Conservation (phyloP, 495 filamentous ascomycete genomes). For the Talaromyces trachyspermus region DNA sequence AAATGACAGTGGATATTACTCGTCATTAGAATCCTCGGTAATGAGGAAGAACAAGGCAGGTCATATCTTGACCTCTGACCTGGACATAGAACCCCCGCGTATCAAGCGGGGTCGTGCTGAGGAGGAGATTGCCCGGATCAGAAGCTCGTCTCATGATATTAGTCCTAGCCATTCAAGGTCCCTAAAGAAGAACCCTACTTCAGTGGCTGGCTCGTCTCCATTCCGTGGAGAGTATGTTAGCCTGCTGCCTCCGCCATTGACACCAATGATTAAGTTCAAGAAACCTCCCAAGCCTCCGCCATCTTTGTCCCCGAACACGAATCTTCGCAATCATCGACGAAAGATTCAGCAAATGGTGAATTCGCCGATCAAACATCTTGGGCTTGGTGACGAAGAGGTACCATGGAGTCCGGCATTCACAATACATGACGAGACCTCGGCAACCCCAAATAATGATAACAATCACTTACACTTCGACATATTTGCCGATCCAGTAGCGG, state of each 20-base stretch:
- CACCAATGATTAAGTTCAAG: slow-evolving; percentile 80
- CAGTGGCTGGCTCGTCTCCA: slow-evolving; percentile 52
- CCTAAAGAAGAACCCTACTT: slow-evolving; percentile 34
- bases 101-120: slow-evolving; percentile 87
- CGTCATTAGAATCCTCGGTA: slow-evolving; percentile 92
- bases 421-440: slow-evolving; percentile 48
- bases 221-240: slow-evolving; percentile 45
- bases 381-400: slow-evolving; percentile 51
- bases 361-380: slow-evolving; percentile 71
- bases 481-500: slow-evolving; percentile 55
- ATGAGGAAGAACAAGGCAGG: slow-evolving; percentile 57
- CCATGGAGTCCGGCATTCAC: slow-evolving; percentile 78
- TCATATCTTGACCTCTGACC: slow-evolving; percentile 61
- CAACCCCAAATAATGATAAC: slow-evolving; percentile 37
- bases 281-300: slow-evolving; percentile 73
- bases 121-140: slow-evolving; percentile 90
- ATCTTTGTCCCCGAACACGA: slow-evolving; percentile 89
- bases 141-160: slow-evolving; percentile 79
- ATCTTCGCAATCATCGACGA: slow-evolving; percentile 84
- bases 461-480: slow-evolving; percentile 59
- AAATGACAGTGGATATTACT: slow-evolving; percentile 96
- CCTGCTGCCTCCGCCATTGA: slow-evolving; percentile 72
- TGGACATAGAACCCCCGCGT: slow-evolving; percentile 62
- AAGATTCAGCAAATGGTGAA: slow-evolving; percentile 81
- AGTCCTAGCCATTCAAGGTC: slow-evolving; percentile 65